Conservation (phyloP, 495 filamentous ascomycete species). For the Penicillium argentinense region DNA sequence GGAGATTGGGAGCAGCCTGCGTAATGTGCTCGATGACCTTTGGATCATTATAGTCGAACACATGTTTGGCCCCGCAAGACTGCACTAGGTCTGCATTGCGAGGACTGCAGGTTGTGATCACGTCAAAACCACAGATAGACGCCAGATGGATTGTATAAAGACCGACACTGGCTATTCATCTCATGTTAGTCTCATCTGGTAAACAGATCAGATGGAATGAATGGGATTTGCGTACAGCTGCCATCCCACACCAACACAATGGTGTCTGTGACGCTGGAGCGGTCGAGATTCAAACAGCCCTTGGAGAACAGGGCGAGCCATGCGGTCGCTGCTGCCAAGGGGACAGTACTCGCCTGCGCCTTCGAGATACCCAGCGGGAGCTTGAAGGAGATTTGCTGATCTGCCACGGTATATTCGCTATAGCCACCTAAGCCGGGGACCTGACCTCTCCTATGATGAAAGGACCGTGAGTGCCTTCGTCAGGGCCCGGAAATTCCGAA, state of each 20-base stretch:
- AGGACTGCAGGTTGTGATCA: conserved; percentile 53
- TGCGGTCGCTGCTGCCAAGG: conserved; percentile 28
- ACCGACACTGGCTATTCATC: conserved; percentile 31
- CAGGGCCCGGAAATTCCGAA: not conserved
- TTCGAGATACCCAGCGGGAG: conserved; percentile 16
- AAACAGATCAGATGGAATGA: too few species aligned
- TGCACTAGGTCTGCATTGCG: conserved; percentile 49
- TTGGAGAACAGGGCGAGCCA: conserved; percentile 31
- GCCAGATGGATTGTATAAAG: conserved; percentile 35
- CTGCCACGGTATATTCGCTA: conserved; percentile 22
- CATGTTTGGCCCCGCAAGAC: conserved; percentile 44
- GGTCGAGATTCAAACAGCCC: conserved; percentile 21
- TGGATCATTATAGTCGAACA: conserved; percentile 52
- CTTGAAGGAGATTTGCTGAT: conserved; percentile 27
- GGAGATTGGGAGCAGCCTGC: conserved; percentile 6
- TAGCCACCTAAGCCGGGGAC: not conserved
- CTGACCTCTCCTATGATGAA: conserved; percentile 10
- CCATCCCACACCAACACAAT: conserved; percentile 35
- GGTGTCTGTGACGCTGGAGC: not conserved
- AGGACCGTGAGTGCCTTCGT: too few species aligned
- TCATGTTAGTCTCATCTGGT: too few species aligned
- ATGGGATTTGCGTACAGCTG: conserved; percentile 22
- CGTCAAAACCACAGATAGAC: conserved; percentile 17
- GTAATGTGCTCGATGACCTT: conserved; percentile 22
- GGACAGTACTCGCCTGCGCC: conserved; percentile 25